Evolutionary conservation across 805 yeast genomes (phyloP).

Genomic region (Metschnikowia baotianmanensis): DNA sequence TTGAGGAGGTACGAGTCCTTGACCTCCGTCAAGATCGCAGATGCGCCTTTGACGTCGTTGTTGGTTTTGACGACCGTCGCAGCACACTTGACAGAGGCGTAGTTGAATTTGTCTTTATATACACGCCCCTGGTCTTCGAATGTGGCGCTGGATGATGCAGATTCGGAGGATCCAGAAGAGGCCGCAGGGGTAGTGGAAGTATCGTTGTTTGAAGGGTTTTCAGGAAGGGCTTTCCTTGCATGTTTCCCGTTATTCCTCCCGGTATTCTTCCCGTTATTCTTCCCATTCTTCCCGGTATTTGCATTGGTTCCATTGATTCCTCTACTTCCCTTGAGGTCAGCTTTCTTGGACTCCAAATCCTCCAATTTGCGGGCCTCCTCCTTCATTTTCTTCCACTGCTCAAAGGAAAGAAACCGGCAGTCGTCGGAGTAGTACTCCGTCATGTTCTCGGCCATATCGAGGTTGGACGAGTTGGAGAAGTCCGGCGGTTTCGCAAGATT

Average conservation of each 20-base stretch:
- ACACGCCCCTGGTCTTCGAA: conserved; percentile 51
- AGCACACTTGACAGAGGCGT: conserved; percentile 91
- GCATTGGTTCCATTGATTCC: not conserved
- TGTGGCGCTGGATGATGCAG: no score
- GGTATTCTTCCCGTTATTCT: not conserved
- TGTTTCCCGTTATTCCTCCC: not conserved
- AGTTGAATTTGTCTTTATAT: conserved; percentile 78
- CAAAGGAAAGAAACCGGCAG: conserved; percentile 67
- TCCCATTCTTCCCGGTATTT: no score
- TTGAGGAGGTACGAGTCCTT: conserved; percentile 83
- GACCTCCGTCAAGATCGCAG: conserved; percentile 72
- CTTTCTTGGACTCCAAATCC: no score
- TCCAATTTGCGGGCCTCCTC: conserved; percentile 17
- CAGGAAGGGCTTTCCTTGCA: no score
- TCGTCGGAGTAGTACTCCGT: conserved; percentile 20
- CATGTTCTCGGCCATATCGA: not conserved
- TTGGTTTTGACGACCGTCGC: conserved; percentile 87
- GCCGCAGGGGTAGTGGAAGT: no score
- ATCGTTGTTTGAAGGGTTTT: not conserved
- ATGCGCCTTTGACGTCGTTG: conserved; percentile 76
- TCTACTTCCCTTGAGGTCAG: not conserved
- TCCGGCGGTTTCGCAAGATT: not conserved
- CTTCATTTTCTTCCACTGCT: conserved; percentile 78
- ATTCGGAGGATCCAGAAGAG: no score
- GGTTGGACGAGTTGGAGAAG: not conserved